A percentile compares a stretch with the other conserved stretches of the same genome.
Conservation (phyloP, 106 monocot genomes). For the Triglochin maritima region DNA sequence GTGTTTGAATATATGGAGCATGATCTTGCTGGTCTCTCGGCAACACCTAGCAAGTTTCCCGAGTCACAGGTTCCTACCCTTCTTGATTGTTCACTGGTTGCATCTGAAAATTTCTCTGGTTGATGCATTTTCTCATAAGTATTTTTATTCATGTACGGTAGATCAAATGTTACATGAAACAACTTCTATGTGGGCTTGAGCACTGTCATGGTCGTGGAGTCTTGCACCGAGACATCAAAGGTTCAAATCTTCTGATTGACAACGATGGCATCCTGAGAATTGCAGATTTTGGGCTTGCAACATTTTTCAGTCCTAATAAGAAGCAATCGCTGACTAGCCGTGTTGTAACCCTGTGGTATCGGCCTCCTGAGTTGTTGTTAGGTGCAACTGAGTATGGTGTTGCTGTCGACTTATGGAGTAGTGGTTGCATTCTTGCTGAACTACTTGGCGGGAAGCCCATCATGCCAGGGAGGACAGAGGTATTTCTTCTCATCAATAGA, state of each 20-base stretch:
- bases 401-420: constrained; percentile 58
- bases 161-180: constrained; percentile 57
- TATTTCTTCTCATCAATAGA: constrained; percentile 9
- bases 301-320: constrained; percentile 31
- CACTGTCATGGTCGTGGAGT: constrained; percentile 50
- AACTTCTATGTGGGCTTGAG: constrained; percentile 43
- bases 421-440: constrained; percentile 59
- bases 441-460: constrained; percentile 51
- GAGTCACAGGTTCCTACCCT: constrained; percentile 36
- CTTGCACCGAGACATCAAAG: constrained; percentile 53
- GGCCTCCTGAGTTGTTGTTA: constrained; percentile 56
- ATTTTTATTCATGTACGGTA: no score
- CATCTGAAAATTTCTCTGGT: background rate
- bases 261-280: constrained; percentile 45
- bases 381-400: constrained; percentile 45
- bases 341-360: constrained; percentile 60
- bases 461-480: constrained; percentile 66
- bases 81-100: background rate
- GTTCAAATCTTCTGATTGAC: constrained; percentile 49
- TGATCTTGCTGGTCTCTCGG: constrained; percentile 50
- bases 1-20: constrained; percentile 70
- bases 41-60: constrained; percentile 43
- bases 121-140: background rate
- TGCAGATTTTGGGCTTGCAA: constrained; percentile 59
- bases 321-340: constrained; percentile 45